Evolutionary conservation across 1,284 basidiomycete genomes (phyloP), one percentile per base, ranked within the genome.

Genomic region (Cryptococcus sp.): DNA sequence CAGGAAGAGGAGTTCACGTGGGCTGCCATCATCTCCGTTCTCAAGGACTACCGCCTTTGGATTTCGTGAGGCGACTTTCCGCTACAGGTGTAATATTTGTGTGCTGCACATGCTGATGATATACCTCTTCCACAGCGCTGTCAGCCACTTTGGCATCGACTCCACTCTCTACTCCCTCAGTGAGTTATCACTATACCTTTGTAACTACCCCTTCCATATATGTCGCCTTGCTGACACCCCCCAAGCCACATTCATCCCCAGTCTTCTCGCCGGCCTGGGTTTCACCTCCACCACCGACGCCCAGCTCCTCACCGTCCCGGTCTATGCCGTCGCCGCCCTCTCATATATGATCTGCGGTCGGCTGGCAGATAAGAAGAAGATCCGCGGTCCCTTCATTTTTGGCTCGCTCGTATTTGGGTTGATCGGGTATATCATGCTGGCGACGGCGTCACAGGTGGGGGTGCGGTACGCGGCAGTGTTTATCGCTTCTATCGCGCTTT

Each of bases 291-390:
- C 62, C 16, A 58, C 65, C 50, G 48, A 62, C 37, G 60, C 64
- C 8, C 65, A 71, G 45, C 65, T 70, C 15, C 53, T 69, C 9
- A 69, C 67, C 39, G 57, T 65, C 23, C 61, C 59, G 38, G 64
- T 69, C 15, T 71, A 69, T 52, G 50, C 60, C 51, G 52, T 63
- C 21, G 67, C 61, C 15, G 66, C 66, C 6, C 37, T 56, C 15
- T 44, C 55, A 7, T 65, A 55, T 52, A 28, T 59, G 40, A 33
- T 61, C 47, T 39, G 44, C 11, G 63, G 50, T 7, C 44, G 24
- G 9, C 13, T 59, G 20, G 61, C 61, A 7, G 68, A 69, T 48
- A 58, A 52, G 38, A 50, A 52, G 48, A 37, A 56, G 36, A 37
- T 53, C 7, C 56, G 68, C 16, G 51, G 52, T n/a, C 57, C 59